These are phyloP conservation scores for Mycena pura DNA, from an alignment of 768 basidiomycete genomes.

Conservation along the genomic window DNA sequence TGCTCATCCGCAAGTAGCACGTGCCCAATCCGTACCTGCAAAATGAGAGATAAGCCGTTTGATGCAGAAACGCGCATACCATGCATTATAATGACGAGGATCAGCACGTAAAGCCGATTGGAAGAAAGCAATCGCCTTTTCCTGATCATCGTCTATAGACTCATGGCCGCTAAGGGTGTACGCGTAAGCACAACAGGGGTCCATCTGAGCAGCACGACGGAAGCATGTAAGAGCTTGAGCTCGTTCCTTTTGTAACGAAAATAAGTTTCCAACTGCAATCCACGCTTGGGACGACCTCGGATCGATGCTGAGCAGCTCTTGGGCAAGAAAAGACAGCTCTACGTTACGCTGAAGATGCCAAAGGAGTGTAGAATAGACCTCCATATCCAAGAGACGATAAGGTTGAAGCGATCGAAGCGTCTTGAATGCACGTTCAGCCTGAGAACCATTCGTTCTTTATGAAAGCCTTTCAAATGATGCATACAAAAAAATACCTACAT, in stretches of 20 bases:
- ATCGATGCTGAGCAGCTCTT: constrained; percentile 86
- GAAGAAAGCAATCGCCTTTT: constrained; percentile 91
- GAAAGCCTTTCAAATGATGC: constrained; percentile 21
- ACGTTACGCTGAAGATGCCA: constrained; percentile 92
- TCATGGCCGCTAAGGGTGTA: constrained; percentile 98
- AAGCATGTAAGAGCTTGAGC: constrained; percentile 94
- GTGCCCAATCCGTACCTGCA: constrained; percentile 97
- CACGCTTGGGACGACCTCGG: constrained; percentile 88
- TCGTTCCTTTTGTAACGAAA: constrained; percentile 94
- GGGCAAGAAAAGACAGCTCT: constrained; percentile 89
- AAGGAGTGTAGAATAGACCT: constrained; percentile 92
- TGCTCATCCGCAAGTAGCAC: constrained; percentile 94
- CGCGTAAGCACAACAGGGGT: constrained; percentile 91
- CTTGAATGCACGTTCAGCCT: constrained; percentile 93
- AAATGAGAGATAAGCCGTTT: constrained; percentile 40
- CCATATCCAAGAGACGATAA: constrained; percentile 92
- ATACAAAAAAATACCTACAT: constrained; percentile 61
- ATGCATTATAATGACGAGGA: constrained; percentile 95
- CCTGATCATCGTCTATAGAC: constrained; percentile 93
- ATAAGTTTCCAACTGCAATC: constrained; percentile 97
- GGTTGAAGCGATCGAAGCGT: constrained; percentile 84
- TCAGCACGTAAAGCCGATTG: constrained; percentile 91
- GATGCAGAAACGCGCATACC: constrained; percentile 62
- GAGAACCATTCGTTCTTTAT: constrained; percentile 31
- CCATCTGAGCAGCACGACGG: constrained; percentile 86